These are phyloP conservation scores for Pichia sp. DNA, from an alignment of 1,139 yeast species.

Conservation along the genomic window DNA sequence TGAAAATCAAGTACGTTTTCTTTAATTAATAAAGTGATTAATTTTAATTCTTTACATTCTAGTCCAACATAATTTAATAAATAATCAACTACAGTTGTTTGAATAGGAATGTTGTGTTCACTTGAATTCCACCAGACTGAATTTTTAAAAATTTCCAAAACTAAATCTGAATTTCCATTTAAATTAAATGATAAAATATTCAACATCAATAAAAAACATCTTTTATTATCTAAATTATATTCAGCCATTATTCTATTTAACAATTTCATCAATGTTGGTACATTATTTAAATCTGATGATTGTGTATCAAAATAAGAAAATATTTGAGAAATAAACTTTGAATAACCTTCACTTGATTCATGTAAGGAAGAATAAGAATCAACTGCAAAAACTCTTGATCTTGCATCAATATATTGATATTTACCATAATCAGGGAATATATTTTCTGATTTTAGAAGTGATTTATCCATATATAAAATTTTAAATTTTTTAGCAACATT, in stretches of 20 bases:
- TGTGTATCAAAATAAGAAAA: constrained; percentile 36
- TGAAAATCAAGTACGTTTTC: constrained; percentile 65
- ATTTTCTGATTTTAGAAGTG: constrained; percentile 25
- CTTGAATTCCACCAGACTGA: constrained; percentile 49
- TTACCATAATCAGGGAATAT: constrained; percentile 40
- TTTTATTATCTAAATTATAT: constrained; percentile 69
- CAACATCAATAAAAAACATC: constrained; percentile 48
- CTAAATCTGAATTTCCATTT: constrained; percentile 40
- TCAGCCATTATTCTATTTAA: constrained; percentile 66
- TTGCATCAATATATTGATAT: constrained; percentile 32
- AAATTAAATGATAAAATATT: constrained; percentile 33
- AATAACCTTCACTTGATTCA: constrained; percentile 78
- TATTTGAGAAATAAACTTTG: constrained; percentile 58
- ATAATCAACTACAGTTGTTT: constrained; percentile 55
- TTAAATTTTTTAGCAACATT: constrained; percentile 36
- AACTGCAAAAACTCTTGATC: constrained; percentile 52
- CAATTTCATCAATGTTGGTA: constrained; percentile 43
- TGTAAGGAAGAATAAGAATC: constrained; percentile 67
- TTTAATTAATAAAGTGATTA: constrained; percentile 52
- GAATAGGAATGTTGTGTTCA: constrained; percentile 22
- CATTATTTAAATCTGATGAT: constrained; percentile 37
- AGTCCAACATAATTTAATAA: constrained; percentile 33
- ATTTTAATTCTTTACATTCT: constrained; percentile 40
- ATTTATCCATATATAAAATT: constrained; percentile 28
- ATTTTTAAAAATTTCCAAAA: constrained; percentile 42